Evolutionary conservation across 257 asterid species (phyloP).

Genomic region (Apocynum venetum): DNA sequence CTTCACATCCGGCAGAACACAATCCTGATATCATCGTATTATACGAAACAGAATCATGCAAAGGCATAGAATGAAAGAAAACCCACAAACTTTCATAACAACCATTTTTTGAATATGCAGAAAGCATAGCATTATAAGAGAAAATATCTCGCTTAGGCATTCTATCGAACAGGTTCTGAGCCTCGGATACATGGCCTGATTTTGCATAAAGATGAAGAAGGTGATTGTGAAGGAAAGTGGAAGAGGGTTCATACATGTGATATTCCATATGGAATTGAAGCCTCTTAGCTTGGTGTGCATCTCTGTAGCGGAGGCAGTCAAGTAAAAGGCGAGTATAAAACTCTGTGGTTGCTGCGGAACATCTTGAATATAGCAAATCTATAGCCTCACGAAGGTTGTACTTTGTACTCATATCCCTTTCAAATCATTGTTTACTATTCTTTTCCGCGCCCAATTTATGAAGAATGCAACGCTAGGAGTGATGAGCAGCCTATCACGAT

Average conservation of each 20-base stretch:
- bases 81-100: neutral
- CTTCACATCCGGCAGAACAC: neutral
- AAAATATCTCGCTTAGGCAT: constrained; percentile 6
- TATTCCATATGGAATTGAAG: neutral
- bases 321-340: neutral
- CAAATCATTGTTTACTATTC: neutral
- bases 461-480: too few species aligned
- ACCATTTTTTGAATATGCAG: neutral
- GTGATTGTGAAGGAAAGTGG: neutral
- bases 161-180: constrained; percentile 1
- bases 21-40: constrained; percentile 1
- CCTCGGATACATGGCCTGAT: neutral
- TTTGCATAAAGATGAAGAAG: neutral
- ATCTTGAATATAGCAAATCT: neutral
- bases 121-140: constrained; percentile 2
- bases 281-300: neutral
- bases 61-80: constrained; percentile 2
- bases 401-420: neutral
- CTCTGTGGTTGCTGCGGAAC: neutral
- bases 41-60: constrained; percentile 3
- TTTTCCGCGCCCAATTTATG: neutral
- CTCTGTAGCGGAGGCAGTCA: neutral
- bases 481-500: too few species aligned
- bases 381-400: neutral
- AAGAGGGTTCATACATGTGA: constrained; percentile 4